Evolutionary conservation across 2,329 filamentous ascomycete genomes (phyloP).

Genomic region (Juglanconis oblonga): DNA sequence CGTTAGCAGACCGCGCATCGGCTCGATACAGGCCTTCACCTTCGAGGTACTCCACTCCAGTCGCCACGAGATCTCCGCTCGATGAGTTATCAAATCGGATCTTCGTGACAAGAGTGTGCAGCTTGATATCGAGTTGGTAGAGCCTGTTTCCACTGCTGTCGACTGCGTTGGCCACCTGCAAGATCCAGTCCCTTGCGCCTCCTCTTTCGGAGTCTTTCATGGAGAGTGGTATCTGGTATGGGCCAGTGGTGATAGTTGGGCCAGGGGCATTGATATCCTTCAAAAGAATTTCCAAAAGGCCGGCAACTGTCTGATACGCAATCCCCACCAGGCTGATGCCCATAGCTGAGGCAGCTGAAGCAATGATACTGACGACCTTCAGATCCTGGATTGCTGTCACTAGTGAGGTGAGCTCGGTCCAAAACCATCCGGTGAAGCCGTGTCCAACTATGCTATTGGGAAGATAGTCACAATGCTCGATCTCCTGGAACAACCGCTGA

Average conservation of each 20-base stretch:
- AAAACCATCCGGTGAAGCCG: constrained; percentile 56
- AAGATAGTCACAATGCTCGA: constrained; percentile 48
- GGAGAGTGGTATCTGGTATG: constrained; percentile 57
- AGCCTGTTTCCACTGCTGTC: not conserved
- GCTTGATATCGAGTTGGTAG: constrained; percentile 14
- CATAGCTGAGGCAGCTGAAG: constrained; percentile 50
- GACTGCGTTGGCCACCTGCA: constrained; percentile 10
- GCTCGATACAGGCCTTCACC: constrained; percentile 44
- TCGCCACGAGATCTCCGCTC: not conserved
- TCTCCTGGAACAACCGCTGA: constrained; percentile 44
- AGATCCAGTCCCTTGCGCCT: constrained; percentile 22
- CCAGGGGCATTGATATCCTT: constrained; percentile 35
- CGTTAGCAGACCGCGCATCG: constrained; percentile 41
- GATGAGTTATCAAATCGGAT: constrained; percentile 8
- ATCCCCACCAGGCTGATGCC: constrained; percentile 33
- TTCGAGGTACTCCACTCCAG: constrained; percentile 31
- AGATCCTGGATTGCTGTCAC: constrained; percentile 49
- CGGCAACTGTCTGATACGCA: constrained; percentile 31
- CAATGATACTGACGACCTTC: constrained; percentile 50
- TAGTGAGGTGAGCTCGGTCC: constrained; percentile 47
- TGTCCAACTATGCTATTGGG: constrained; percentile 41
- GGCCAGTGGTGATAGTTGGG: constrained; percentile 44
- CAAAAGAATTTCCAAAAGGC: constrained; percentile 51
- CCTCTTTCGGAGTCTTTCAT: constrained; percentile 39
- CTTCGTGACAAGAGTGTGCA: constrained; percentile 16